Percentiles rank a stretch among this genome's conserved stretches.
phyloP scores from a whole-genome alignment of 139 green algal genomes.

The Spirogloea muscicola region DNA sequence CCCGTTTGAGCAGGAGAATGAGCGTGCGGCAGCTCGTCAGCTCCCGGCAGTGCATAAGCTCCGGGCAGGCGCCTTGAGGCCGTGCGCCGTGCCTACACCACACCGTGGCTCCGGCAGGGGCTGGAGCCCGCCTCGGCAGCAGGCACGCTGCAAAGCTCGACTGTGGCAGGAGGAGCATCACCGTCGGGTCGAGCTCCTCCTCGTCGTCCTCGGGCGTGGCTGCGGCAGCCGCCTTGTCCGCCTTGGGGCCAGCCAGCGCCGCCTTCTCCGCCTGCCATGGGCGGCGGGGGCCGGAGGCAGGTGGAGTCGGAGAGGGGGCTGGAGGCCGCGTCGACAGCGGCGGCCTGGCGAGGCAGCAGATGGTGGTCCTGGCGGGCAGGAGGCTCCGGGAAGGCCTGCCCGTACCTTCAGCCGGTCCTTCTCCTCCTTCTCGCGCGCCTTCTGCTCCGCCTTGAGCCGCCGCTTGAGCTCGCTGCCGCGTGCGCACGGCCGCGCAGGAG shows the following conservation, averaged over 20 bases:
- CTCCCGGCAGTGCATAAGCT: constrained; percentile 5
- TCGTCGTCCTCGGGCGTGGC: constrained; percentile 30
- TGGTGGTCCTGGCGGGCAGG: not conserved
- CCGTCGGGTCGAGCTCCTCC: constrained; percentile 39
- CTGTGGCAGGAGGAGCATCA: no score
- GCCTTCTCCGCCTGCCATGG: constrained; percentile 30
- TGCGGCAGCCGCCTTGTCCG: constrained; percentile 9
- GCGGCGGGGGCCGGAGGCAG: no score
- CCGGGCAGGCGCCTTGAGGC: not conserved
- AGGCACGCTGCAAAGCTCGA: no score
- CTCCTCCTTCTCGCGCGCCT: constrained; percentile 47
- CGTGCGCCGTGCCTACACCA: not conserved
- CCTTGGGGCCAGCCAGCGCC: constrained; percentile 11
- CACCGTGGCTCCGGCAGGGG: not conserved
- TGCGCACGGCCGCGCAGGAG: not conserved
- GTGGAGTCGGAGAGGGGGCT: not conserved
- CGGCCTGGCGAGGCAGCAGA: not conserved
- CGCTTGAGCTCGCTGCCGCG: constrained; percentile 46
- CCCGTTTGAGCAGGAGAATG: not conserved
- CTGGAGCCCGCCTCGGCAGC: no score
- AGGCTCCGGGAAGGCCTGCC: no score
- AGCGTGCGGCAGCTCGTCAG: not conserved
- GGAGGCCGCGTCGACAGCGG: not conserved
- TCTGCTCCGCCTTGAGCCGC: constrained; percentile 48
- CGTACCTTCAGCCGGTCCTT: constrained; percentile 41